Evolutionary conservation across 768 basidiomycete species (phyloP).

Genomic region (Tulasnella sp.): DNA sequence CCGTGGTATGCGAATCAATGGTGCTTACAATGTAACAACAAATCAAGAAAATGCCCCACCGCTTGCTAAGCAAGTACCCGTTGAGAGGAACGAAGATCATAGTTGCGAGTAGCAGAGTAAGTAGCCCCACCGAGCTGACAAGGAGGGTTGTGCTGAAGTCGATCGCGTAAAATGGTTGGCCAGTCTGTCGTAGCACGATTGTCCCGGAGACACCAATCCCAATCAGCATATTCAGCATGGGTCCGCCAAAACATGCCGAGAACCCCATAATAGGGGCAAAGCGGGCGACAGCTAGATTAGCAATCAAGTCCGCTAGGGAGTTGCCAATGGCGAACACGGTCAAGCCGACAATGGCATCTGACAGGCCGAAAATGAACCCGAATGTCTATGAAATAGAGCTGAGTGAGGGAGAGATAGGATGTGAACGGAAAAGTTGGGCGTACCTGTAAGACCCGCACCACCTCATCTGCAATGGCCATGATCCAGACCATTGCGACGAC

Average conservation of each 20-base stretch:
- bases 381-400: conserved; percentile 56
- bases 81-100: conserved; percentile 82
- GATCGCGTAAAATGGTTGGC: conserved; percentile 56
- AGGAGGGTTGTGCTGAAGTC: conserved; percentile 78
- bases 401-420: background rate
- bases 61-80: conserved; percentile 68
- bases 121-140: conserved; percentile 78
- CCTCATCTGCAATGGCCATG: conserved; percentile 96
- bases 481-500: conserved; percentile 92
- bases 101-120: conserved; percentile 68
- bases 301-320: conserved; percentile 92
- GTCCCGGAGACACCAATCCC: conserved; percentile 91
- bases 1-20: background rate
- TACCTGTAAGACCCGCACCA: conserved; percentile 85
- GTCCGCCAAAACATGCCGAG: conserved; percentile 90
- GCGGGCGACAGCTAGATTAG: conserved; percentile 92
- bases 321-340: conserved; percentile 97
- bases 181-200: conserved; percentile 66
- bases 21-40: conserved; percentile 51
- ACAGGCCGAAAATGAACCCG: conserved; percentile 90
- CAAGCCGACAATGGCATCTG: conserved; percentile 93
- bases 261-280: conserved; percentile 94
- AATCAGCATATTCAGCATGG: conserved; percentile 86
- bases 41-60: conserved; percentile 81
- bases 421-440: conserved; percentile 28